Evolutionary conservation across 2,329 filamentous ascomycete species (phyloP), one percentile per base, ranked within the genome.

Genomic region (Aureobasidium sp.): DNA sequence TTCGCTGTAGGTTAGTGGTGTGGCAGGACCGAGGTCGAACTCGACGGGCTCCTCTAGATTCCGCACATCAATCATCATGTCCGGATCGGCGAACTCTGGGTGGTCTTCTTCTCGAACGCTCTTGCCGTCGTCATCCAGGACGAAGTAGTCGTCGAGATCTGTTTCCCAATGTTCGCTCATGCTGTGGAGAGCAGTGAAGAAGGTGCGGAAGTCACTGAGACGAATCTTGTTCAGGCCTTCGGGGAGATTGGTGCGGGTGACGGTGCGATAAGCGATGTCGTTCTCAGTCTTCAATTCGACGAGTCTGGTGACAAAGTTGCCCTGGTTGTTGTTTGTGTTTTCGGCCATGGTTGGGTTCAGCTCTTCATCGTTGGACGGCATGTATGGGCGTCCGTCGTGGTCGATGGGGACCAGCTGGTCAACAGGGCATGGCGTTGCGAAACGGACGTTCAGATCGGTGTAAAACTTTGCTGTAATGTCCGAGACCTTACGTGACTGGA

Each of bases 141-240:
- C 42, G 45, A 78, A 78, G 69, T 85, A 85, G 34, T 84, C 72
- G 66, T 87, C 84, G 52, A 81, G 69, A 63, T 79, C 84, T 42
- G 76, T 77, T 68, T 87, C 84, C 84, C 84, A 87, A 68, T 85
- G 87, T 65, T 83, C 81, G 17, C 82, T 76, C 78, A 87, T 78
- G 39, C 78, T 79, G 66, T 86, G 82, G 58, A 87, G 74, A 2
- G 78, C 80, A 57, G 79, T 77, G 79, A 81, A 87, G 70, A 87
- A 87, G 62, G 82, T 84, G 58, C 84, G 77, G 63, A 82, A 79
- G 66, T 85, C 80, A 0, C 80, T 78, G 48, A 87, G 67, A 17
- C 81, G 77, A 5, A 82, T 75, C 20, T 79, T 77, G 60, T 76
- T 71, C 15, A 75, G 75, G 5, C 77, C 77, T 22, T 64, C 37